phyloP scores from a whole-genome alignment of 805 yeast species.

The Pichia insulana region DNA sequence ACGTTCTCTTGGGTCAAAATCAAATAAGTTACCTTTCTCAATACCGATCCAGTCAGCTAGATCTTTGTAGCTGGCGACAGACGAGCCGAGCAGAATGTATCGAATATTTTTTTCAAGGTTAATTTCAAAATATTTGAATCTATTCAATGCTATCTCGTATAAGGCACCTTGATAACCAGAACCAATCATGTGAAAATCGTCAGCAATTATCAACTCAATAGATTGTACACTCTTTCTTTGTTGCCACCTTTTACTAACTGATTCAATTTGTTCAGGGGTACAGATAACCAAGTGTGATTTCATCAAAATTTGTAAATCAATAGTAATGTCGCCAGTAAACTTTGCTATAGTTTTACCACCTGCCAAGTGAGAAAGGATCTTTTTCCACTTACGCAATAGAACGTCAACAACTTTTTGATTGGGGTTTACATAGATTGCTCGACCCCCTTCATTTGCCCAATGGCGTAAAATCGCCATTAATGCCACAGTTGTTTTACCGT shows the following conservation, averaged over 20 bases:
- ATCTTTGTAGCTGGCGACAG: constrained; percentile 69
- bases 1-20: constrained; percentile 60
- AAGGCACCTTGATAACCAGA: constrained; percentile 44
- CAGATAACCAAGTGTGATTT: constrained; percentile 60
- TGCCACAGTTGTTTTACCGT: constrained; percentile 65
- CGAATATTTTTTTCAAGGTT: constrained; percentile 55
- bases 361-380: constrained; percentile 37
- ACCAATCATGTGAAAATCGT: constrained; percentile 64
- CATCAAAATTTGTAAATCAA: constrained; percentile 49
- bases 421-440: constrained; percentile 68
- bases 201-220: constrained; percentile 62
- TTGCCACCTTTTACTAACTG: constrained; percentile 73
- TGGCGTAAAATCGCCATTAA: constrained; percentile 65
- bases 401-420: constrained; percentile 45
- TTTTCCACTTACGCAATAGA: constrained; percentile 43
- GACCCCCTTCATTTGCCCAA: constrained; percentile 63
- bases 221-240: constrained; percentile 61
- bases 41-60: constrained; percentile 85
- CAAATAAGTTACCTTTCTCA: constrained; percentile 48
- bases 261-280: constrained; percentile 74
- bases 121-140: constrained; percentile 61
- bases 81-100: constrained; percentile 59
- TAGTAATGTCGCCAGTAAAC: constrained; percentile 47
- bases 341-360: constrained; percentile 52
- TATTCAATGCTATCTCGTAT: constrained; percentile 63